Evolutionary conservation across 805 yeast species (phyloP).

Genomic region (Zygoascus ofunaensis): DNA sequence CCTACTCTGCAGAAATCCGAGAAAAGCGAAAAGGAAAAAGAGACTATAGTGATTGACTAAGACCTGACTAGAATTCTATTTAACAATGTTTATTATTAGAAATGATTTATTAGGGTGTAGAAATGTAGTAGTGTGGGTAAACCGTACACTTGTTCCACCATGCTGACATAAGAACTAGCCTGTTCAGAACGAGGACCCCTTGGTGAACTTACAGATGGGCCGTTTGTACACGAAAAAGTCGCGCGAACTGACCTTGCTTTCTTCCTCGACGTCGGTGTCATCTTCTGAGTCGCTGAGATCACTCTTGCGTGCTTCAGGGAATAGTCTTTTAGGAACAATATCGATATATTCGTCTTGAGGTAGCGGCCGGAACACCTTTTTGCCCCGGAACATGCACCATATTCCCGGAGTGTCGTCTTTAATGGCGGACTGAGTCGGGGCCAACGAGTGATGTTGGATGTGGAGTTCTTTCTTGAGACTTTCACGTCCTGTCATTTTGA

Average conservation of each 20-base stretch:
- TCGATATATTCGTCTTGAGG: constrained; percentile 13
- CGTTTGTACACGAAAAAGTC: constrained; percentile 1
- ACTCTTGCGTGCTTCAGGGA: constrained; percentile 4
- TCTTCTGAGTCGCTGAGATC: constrained; percentile 6
- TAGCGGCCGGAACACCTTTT: constrained; percentile 29
- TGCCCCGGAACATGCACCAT: constrained; percentile 33
- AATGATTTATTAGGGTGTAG: no score
- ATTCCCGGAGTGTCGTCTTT: constrained; percentile 23
- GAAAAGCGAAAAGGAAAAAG: no score
- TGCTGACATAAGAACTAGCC: no score
- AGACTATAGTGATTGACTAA: no score
- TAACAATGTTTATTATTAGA: no score
- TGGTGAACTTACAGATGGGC: not conserved
- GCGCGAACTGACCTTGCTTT: not conserved
- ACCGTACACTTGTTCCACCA: no score
- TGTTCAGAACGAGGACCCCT: no score
- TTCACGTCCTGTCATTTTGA: no score
- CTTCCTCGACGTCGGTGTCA: constrained; percentile 12
- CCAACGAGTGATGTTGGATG: not conserved
- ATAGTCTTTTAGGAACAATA: constrained; percentile 18
- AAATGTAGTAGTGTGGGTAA: no score
- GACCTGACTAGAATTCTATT: no score
- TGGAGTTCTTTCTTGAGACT: not conserved
- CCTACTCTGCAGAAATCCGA: no score
- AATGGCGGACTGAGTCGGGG: constrained; percentile 17